Conservation (phyloP, 257 asterid species). For the Verbascum thapsus region DNA sequence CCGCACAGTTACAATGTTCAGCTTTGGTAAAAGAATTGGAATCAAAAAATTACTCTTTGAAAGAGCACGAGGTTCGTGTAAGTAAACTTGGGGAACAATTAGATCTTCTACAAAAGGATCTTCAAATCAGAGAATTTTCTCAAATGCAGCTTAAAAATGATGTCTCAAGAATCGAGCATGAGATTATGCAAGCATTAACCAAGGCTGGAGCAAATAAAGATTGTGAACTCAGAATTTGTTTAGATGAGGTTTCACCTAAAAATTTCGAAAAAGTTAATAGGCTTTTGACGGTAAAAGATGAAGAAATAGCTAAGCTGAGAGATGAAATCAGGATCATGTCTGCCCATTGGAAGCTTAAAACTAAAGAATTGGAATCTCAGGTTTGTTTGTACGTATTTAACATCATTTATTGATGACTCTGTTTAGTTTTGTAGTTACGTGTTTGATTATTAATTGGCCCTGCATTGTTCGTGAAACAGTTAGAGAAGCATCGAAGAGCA, state of each 20-base stretch:
- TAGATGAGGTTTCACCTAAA: slow-evolving; percentile 79
- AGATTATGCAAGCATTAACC: slow-evolving; percentile 75
- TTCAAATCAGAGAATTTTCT: slow-evolving; percentile 69
- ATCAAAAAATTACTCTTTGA: slow-evolving; percentile 58
- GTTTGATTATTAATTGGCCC: neutral
- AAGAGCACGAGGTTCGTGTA: slow-evolving; percentile 73
- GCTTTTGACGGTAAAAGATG: slow-evolving; percentile 71
- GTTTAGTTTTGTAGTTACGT: neutral
- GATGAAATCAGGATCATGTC: slow-evolving; percentile 83
- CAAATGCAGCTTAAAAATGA: slow-evolving; percentile 85
- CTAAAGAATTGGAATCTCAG: slow-evolving; percentile 83
- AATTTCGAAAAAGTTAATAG: slow-evolving; percentile 62
- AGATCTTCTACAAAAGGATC: slow-evolving; percentile 82
- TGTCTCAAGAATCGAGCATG: slow-evolving; percentile 76
- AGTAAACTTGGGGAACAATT: slow-evolving; percentile 70
- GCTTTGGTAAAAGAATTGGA: slow-evolving; percentile 72
- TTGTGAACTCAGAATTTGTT: slow-evolving; percentile 63
- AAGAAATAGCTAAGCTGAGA: slow-evolving; percentile 70
- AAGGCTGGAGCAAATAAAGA: slow-evolving; percentile 66
- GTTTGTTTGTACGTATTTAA: slow-evolving; percentile 32
- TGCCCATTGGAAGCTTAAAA: slow-evolving; percentile 88
- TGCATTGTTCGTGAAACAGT: slow-evolving; percentile 35
- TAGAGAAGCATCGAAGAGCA: slow-evolving; percentile 86
- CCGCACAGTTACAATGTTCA: slow-evolving; percentile 75
- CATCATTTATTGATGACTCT: neutral